Conservation (phyloP, 257 asterid species). For the Solanum bulbocastanum region DNA sequence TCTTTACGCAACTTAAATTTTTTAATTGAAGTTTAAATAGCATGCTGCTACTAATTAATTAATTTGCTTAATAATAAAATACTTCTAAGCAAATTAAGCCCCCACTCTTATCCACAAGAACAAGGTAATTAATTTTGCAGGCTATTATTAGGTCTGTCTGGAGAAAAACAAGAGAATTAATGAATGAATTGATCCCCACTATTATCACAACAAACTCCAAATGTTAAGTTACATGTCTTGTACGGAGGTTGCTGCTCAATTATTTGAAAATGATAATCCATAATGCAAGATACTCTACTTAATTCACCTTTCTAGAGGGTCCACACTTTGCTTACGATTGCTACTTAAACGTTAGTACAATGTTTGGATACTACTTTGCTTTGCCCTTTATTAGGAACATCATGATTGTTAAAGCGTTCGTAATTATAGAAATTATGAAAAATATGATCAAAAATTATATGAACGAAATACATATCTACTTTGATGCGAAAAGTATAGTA, state of each 20-base stretch:
- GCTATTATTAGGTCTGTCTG: neutral
- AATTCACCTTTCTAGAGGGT: neutral
- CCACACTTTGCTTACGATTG: neutral
- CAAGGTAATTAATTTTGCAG: neutral
- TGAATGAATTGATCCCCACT: neutral
- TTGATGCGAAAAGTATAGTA: neutral
- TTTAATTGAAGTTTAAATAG: neutral
- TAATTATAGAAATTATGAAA: neutral
- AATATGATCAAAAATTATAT: neutral
- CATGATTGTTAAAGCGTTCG: neutral
- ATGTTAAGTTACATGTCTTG: neutral
- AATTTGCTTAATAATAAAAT: neutral
- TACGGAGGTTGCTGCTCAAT: neutral
- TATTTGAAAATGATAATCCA: neutral
- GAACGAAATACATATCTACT: neutral
- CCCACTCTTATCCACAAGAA: neutral
- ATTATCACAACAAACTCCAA: neutral
- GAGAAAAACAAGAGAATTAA: neutral
- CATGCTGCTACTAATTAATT: neutral
- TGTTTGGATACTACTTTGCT: neutral
- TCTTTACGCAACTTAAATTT: neutral
- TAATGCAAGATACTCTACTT: neutral
- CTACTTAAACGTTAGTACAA: neutral
- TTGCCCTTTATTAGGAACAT: neutral
- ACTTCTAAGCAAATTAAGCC: neutral